phyloP scores from a whole-genome alignment of 2,329 filamentous ascomycete species.

The Paracorniculantispora psalliotae region DNA sequence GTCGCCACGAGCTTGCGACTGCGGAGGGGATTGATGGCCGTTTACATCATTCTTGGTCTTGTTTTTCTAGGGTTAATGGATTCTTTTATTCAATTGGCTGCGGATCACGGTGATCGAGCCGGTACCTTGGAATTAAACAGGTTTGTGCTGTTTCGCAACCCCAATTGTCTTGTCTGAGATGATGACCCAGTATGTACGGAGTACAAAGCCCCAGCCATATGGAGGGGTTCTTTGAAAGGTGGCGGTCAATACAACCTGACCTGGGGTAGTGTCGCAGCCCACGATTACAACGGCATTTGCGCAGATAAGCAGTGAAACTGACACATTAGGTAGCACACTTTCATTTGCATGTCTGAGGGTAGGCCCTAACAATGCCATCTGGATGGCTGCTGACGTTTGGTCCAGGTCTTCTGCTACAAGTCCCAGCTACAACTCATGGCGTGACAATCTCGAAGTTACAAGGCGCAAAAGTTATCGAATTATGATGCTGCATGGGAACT shows the following conservation, averaged over 20 bases:
- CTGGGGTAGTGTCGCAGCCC: not conserved
- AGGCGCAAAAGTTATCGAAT: no score
- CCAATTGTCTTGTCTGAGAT: not conserved
- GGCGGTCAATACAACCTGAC: not conserved
- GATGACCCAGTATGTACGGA: no score
- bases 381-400: not conserved
- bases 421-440: no score
- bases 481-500: no score
- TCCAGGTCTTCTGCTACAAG: no score
- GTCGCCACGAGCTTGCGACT: not conserved
- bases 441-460: no score
- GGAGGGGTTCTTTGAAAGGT: not conserved
- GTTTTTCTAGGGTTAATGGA: not conserved
- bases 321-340: not conserved
- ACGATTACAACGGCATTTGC: not conserved
- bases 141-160: not conserved
- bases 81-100: not conserved
- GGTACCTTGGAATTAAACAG: slow-evolving; percentile 8
- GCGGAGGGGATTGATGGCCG: not conserved
- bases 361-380: not conserved
- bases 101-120: not conserved
- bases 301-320: not conserved
- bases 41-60: not conserved
- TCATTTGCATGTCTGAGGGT: not conserved
- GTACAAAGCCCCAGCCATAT: not conserved